phyloP scores from a whole-genome alignment of 176 grass and related monocot species.

The Zoysia japonica region DNA sequence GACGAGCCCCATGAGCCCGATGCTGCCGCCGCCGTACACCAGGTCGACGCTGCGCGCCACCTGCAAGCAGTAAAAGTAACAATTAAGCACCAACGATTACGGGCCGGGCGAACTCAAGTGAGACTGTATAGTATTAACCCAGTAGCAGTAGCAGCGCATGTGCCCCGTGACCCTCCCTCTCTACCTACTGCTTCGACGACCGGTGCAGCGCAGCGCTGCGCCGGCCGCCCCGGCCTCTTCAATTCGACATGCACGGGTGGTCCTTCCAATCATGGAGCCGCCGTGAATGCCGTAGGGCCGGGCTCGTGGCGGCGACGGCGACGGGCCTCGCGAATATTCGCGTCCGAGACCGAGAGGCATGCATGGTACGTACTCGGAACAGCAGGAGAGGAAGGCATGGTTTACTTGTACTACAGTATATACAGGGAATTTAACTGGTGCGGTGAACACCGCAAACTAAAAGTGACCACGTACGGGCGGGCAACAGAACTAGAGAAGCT shows the following conservation, averaged over 20 bases:
- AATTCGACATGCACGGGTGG: background rate
- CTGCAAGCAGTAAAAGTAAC: conserved; percentile 28
- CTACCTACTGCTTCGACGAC: background rate
- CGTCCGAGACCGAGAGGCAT: too few relatives aligned
- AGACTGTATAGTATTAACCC: too few relatives aligned
- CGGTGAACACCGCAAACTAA: too few relatives aligned
- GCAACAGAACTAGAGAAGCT: too few relatives aligned
- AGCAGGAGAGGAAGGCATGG: too few relatives aligned
- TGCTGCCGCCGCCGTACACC: conserved; percentile 96
- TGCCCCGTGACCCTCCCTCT: too few relatives aligned
- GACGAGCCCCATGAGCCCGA: conserved; percentile 96
- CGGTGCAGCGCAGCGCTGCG: background rate
- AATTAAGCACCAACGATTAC: background rate
- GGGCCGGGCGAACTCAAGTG: background rate
- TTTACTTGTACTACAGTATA: too few relatives aligned
- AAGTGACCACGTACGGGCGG: too few relatives aligned
- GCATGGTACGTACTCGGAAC: too few relatives aligned
- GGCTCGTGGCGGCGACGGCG: background rate
- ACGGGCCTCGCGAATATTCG: background rate
- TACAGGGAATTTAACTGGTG: too few relatives aligned
- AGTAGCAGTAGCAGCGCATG: background rate
- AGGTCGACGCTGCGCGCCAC: conserved; percentile 87
- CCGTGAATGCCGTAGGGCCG: conserved; percentile 23
- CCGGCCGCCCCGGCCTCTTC: background rate
- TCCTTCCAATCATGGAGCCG: background rate